phyloP scores from a whole-genome alignment of 1,284 basidiomycete species.

The Ustilago shanxiensis region DNA sequence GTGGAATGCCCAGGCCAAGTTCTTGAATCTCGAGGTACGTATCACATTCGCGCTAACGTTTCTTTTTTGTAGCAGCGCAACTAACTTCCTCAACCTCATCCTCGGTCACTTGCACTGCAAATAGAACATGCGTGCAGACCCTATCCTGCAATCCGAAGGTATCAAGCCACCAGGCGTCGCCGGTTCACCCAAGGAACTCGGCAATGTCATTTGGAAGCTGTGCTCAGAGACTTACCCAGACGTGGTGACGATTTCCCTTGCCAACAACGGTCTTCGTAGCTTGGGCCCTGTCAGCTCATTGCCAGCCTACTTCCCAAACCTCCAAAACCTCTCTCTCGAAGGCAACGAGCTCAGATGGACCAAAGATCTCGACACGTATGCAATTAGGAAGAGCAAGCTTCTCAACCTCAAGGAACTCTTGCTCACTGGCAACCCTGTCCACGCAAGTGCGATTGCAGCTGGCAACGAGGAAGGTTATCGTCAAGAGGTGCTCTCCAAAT shows the following conservation, averaged over 20 bases:
- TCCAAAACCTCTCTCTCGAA: conserved; percentile 81
- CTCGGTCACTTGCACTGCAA: not conserved
- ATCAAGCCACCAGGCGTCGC: conserved; percentile 79
- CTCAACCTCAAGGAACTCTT: conserved; percentile 76
- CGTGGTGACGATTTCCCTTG: conserved; percentile 69
- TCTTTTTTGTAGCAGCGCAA: not conserved
- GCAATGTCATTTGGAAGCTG: conserved; percentile 86
- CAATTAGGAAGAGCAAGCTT: conserved; percentile 49
- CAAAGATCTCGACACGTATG: conserved; percentile 60
- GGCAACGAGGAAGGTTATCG: conserved; percentile 76
- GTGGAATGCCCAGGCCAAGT: conserved; percentile 72
- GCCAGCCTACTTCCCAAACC: conserved; percentile 73
- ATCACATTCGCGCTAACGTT: not conserved
- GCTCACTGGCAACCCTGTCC: conserved; percentile 82
- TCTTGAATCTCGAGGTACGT: conserved; percentile 78
- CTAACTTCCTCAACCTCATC: not conserved
- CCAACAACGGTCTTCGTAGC: conserved; percentile 55
- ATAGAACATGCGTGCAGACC: conserved; percentile 79
- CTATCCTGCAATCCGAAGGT: conserved; percentile 77
- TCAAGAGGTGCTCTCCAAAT: conserved; percentile 51
- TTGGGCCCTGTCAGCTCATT: conserved; percentile 51
- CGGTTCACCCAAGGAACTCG: conserved; percentile 76
- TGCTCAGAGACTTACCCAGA: conserved; percentile 82
- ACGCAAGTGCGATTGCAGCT: conserved; percentile 77
- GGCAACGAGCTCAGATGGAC: conserved; percentile 69